phyloP scores from a whole-genome alignment of 306 rosid genomes.

The Trichosanthes cucumerina region DNA sequence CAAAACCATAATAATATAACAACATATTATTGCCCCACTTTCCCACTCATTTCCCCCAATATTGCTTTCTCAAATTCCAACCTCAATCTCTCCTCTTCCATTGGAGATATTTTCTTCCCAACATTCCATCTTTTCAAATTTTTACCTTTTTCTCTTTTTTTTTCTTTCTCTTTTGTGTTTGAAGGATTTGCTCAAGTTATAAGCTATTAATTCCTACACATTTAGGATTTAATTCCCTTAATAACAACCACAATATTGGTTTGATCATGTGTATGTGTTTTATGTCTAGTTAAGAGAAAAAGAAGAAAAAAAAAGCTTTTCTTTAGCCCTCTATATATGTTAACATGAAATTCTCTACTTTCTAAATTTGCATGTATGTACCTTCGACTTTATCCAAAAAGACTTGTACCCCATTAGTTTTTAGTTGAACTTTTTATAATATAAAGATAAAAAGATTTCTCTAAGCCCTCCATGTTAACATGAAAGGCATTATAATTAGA shows the following conservation, averaged over 20 bases:
- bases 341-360: neutral
- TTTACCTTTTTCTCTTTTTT: neutral
- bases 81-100: neutral
- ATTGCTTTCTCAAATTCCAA: neutral
- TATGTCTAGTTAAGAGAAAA: neutral
- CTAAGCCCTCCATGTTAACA: too few species aligned
- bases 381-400: neutral
- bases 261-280: neutral
- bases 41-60: neutral
- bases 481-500: neutral
- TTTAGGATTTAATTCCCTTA: neutral
- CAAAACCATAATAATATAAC: neutral
- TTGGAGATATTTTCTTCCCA: slow-evolving; percentile 1
- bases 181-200: neutral
- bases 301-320: neutral
- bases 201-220: neutral
- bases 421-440: too few species aligned
- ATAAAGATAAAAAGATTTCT: too few species aligned
- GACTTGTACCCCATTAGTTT: too few species aligned
- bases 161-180: neutral
- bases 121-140: neutral
- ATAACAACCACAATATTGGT: neutral
- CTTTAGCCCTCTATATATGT: neutral
- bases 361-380: neutral
- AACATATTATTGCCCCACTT: neutral